Base-by-base conservation (phyloP, 257 asterid genomes). In the Solanum arcanum region DNA sequence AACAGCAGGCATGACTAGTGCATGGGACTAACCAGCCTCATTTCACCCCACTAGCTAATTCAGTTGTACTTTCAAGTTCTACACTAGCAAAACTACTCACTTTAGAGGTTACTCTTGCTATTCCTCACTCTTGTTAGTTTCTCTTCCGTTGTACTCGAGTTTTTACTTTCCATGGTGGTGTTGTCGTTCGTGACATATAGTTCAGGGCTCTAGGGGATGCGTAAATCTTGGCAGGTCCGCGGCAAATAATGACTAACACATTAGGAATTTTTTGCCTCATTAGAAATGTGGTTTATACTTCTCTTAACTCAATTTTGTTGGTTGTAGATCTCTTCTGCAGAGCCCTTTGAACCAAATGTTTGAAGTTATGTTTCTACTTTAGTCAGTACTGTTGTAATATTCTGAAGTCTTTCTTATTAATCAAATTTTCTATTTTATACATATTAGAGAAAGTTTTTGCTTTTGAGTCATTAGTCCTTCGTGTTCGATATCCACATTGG, bases 1-100 rank as follows among this genome's bases (percentile, higher is more conserved):
- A 46, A 87, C 98, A 73, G 89, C 97, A 68, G 89, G 94, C 6
- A 91, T 92, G 89, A 87, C 98, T 20, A 95, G 98, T 83, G 98
- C 95, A 56, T 93, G 95, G 99, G 99, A 96, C 91, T 96, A 89
- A 92, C 83, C n/a, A 20, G 70, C 39, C 39, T 47, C 25, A 16
- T 78, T n/a, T 64, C 1, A 13, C 39, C 83, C 87, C 25, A 7
- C 6, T 41, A 88, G 84, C 62, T 10, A 44, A 59, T 88, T 87
- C 88, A 49, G 31, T 68, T 85, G 80, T 47, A 31, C 75, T 84
- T 85, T 18, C 42, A 70, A 27, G 68, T 42, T 77, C 21, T 85
- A 64, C 77, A 44, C 16, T 78, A 68, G 90, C 82, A 60, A 84
- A 88, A 41, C 47, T 29, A 52, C 74, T 85, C 68, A 52, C 64